These are phyloP conservation scores for Lactarius psammicola DNA, from an alignment of 768 basidiomycete species.

Conservation along the genomic window DNA sequence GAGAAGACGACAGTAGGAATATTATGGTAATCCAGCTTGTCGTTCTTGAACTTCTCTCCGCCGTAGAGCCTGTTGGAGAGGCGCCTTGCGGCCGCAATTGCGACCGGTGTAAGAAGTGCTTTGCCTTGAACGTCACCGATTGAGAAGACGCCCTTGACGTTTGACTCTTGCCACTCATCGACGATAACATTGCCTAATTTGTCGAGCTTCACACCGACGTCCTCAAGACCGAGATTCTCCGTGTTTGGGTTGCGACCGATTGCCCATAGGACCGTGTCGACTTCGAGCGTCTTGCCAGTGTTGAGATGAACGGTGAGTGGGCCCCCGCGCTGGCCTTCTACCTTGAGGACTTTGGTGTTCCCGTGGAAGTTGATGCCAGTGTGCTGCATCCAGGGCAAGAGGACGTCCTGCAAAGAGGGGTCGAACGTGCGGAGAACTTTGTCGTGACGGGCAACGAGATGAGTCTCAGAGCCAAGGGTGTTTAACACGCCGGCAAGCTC, in stretches of 20 bases:
- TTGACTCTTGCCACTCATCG: slow-evolving; percentile 88
- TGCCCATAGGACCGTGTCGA: slow-evolving; percentile 90
- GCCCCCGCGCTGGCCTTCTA: slow-evolving; percentile 73
- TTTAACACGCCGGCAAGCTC: slow-evolving; percentile 95
- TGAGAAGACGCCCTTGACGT: slow-evolving; percentile 65
- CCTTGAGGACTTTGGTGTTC: slow-evolving; percentile 64
- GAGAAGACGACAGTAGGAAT: slow-evolving; percentile 97
- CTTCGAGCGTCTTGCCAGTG: slow-evolving; percentile 74
- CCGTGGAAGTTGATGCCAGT: slow-evolving; percentile 91
- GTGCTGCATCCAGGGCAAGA: slow-evolving; percentile 92
- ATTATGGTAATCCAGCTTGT: slow-evolving; percentile 85
- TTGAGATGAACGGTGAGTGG: slow-evolving; percentile 74
- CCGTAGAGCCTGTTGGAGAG: slow-evolving; percentile 91
- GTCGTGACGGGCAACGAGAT: slow-evolving; percentile 87
- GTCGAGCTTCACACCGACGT: slow-evolving; percentile 71
- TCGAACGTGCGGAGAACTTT: slow-evolving; percentile 93
- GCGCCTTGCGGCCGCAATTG: slow-evolving; percentile 91
- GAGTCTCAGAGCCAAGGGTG: slow-evolving; percentile 86
- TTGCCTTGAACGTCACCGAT: slow-evolving; percentile 95
- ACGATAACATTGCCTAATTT: slow-evolving; percentile 82
- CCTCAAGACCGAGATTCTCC: slow-evolving; percentile 70
- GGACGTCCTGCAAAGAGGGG: slow-evolving; percentile 73
- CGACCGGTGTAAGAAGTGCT: slow-evolving; percentile 91
- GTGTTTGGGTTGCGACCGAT: slow-evolving; percentile 88
- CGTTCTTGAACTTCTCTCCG: slow-evolving; percentile 76